Percentiles rank a stretch among this genome's conserved stretches.
phyloP scores from a whole-genome alignment of 192 early-diverging fungal genomes.

The Entomortierella lignicola region DNA sequence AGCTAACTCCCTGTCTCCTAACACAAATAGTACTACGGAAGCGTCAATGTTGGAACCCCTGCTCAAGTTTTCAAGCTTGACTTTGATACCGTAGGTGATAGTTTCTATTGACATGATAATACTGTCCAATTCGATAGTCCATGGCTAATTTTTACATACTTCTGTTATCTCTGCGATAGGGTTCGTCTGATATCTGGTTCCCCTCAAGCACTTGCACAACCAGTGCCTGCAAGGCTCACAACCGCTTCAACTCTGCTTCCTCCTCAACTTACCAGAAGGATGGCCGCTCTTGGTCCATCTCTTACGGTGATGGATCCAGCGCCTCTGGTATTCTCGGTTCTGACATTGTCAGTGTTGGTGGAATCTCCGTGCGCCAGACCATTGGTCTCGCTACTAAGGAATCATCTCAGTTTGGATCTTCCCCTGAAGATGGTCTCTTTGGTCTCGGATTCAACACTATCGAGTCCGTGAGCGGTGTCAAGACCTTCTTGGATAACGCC shows the following conservation, averaged over 20 bases:
- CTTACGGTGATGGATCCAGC: conserved; percentile 71
- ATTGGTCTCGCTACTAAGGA: conserved; percentile 73
- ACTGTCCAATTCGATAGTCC: too few species aligned
- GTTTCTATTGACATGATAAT: background rate
- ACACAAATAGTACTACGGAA: conserved; percentile 77
- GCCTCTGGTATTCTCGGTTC: conserved; percentile 52
- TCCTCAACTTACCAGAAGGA: conserved; percentile 66
- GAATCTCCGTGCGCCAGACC: conserved; percentile 69
- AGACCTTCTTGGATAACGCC: conserved; percentile 69
- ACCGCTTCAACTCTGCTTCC: conserved; percentile 57
- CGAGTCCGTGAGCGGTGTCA: conserved; percentile 56
- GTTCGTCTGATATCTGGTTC: conserved; percentile 72
- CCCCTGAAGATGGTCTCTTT: conserved; percentile 72
- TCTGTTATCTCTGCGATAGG: conserved; percentile 2
- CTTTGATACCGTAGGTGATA: conserved; percentile 31
- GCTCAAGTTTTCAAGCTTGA: conserved; percentile 68
- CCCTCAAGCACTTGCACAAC: conserved; percentile 61
- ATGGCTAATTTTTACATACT: background rate
- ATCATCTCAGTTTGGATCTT: conserved; percentile 65
- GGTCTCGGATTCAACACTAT: conserved; percentile 71
- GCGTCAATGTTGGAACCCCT: conserved; percentile 71
- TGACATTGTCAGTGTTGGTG: conserved; percentile 68
- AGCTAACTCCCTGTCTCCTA: conserved; percentile 47
- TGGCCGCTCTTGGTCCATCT: conserved; percentile 69
- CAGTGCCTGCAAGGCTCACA: conserved; percentile 59